Evolutionary conservation across 1,284 basidiomycete genomes (phyloP).

Genomic region (Puccinia polysora): DNA sequence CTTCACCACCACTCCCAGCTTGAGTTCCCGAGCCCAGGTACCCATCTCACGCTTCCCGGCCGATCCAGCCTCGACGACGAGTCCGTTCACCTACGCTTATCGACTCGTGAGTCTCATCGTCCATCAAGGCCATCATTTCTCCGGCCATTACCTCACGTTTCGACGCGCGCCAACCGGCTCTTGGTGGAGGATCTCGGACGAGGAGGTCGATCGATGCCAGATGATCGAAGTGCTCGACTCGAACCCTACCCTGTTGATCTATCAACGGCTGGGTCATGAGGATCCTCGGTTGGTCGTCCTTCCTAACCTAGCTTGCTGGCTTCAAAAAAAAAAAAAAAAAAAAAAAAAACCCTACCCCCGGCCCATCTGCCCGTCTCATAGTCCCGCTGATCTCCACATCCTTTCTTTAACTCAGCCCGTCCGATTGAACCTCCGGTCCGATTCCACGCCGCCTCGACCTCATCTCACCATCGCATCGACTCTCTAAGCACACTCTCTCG

Average conservation of each 20-base stretch:
- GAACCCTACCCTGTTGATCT: constrained; percentile 80
- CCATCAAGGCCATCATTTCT: constrained; percentile 81
- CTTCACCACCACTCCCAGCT: constrained; percentile 69
- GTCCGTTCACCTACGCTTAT: neutral
- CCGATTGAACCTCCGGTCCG: too few species aligned
- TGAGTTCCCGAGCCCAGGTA: constrained; percentile 51
- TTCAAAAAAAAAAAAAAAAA: too few species aligned
- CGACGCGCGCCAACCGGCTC: constrained; percentile 64
- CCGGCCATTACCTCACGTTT: constrained; percentile 85
- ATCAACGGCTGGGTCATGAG: constrained; percentile 61
- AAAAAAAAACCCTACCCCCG: too few species aligned
- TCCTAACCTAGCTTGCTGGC: too few species aligned
- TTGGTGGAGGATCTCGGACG: constrained; percentile 83
- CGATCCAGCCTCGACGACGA: neutral
- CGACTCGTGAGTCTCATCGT: constrained; percentile 70
- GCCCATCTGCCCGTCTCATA: too few species aligned
- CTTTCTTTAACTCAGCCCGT: too few species aligned
- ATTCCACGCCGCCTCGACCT: too few species aligned
- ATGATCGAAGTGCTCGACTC: constrained; percentile 69
- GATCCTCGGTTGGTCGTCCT: neutral
- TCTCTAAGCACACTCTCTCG: too few species aligned
- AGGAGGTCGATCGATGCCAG: constrained; percentile 70
- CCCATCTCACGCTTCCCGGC: constrained; percentile 44
- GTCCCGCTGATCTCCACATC: too few species aligned
- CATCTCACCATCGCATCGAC: too few species aligned